These are phyloP conservation scores for Singerocomus inundabilis DNA, from an alignment of 1,284 basidiomycete genomes.

Conservation along the genomic window DNA sequence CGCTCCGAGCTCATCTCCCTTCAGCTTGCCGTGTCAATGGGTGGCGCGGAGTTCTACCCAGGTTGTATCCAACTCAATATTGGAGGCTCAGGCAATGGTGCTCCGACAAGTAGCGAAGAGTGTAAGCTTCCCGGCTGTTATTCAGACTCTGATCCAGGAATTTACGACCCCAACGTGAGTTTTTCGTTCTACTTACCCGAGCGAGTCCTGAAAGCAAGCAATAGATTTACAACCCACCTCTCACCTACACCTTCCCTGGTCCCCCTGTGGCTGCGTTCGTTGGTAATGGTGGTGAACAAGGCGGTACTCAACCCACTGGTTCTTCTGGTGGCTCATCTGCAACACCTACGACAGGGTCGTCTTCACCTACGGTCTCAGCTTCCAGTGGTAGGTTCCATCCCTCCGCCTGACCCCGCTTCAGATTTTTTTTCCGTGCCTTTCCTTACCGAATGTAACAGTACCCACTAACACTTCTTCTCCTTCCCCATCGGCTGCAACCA, in stretches of 20 bases:
- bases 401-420: neutral
- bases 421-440: slow-evolving; percentile 6
- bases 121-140: slow-evolving; percentile 67
- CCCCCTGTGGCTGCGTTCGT: slow-evolving; percentile 34
- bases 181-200: neutral
- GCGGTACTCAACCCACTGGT: slow-evolving; percentile 24
- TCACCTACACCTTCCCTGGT: slow-evolving; percentile 41
- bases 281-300: slow-evolving; percentile 12
- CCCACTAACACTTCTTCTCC: slow-evolving; percentile 22
- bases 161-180: slow-evolving; percentile 47
- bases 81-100: slow-evolving; percentile 48
- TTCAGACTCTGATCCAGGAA: slow-evolving; percentile 57
- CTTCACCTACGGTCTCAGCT: slow-evolving; percentile 13
- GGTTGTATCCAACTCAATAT: slow-evolving; percentile 64
- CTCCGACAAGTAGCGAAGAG: slow-evolving; percentile 42
- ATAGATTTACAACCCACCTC: slow-evolving; percentile 38
- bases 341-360: slow-evolving; percentile 12
- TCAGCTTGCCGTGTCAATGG: slow-evolving; percentile 48
- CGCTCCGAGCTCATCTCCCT: slow-evolving; percentile 73
- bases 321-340: slow-evolving; percentile 15
- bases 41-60: slow-evolving; percentile 72
- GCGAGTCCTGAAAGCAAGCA: neutral
- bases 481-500: neutral
- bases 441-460: slow-evolving; percentile 24
- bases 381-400: slow-evolving; percentile 19